phyloP scores from a whole-genome alignment of 805 yeast genomes.

The Zygotorulaspora sp. region DNA sequence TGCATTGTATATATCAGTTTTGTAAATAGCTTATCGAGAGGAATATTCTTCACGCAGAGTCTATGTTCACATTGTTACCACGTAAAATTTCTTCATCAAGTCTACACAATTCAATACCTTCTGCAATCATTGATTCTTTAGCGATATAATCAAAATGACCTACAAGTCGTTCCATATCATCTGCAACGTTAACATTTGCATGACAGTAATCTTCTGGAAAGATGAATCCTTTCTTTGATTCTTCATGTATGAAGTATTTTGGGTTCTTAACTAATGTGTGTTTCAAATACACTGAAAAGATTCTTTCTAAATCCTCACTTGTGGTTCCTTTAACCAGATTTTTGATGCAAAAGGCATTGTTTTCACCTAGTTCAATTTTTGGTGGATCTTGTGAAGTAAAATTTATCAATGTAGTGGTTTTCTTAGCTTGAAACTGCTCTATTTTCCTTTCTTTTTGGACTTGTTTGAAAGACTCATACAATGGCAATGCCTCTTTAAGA shows the following conservation, averaged over 20 bases:
- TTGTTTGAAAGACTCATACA: slow-evolving; percentile 43
- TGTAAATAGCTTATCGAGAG: slow-evolving; percentile 13
- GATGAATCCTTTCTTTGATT: slow-evolving; percentile 15
- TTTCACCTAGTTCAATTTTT: slow-evolving; percentile 30
- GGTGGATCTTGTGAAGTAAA: slow-evolving; percentile 21
- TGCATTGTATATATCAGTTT: slow-evolving; percentile 8
- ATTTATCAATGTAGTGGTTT: slow-evolving; percentile 24
- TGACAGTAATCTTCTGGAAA: slow-evolving; percentile 35
- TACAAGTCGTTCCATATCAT: slow-evolving; percentile 40
- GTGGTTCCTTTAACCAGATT: slow-evolving; percentile 54
- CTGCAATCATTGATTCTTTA: slow-evolving; percentile 26
- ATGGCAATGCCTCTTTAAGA: slow-evolving; percentile 33
- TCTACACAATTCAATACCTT: slow-evolving; percentile 21
- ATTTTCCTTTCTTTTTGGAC: slow-evolving; percentile 34
- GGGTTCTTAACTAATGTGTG: slow-evolving; percentile 30
- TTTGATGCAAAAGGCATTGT: slow-evolving; percentile 52
- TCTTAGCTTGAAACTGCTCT: slow-evolving; percentile 28
- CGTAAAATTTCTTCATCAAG: slow-evolving; percentile 13
- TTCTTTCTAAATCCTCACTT: slow-evolving; percentile 40
- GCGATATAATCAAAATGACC: slow-evolving; percentile 30
- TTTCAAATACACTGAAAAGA: slow-evolving; percentile 31
- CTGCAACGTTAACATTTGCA: slow-evolving; percentile 39
- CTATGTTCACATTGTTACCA: background rate
- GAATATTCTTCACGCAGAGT: background rate
- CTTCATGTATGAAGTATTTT: slow-evolving; percentile 14